Percentiles rank a stretch among this genome's conserved stretches.
Conservation (phyloP, 495 filamentous ascomycete species). For the Talaromyces wortmannii region DNA sequence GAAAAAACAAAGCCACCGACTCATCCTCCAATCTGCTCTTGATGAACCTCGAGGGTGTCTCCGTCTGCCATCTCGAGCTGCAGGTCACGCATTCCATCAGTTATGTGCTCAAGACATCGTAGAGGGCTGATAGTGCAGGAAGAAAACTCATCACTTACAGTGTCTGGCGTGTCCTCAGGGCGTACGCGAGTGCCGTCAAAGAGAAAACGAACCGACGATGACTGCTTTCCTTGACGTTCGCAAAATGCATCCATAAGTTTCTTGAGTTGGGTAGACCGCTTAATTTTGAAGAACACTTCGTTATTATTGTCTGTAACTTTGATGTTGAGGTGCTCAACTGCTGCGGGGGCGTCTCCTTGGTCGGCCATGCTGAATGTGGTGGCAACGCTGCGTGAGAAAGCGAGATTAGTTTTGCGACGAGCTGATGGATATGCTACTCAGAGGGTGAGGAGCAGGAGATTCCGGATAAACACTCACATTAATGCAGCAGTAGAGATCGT, state of each 20-base stretch:
- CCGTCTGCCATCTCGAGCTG: slow-evolving; percentile 97
- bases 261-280: slow-evolving; percentile 89
- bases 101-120: neutral
- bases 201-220: slow-evolving; percentile 82
- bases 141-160: slow-evolving; percentile 51
- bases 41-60: slow-evolving; percentile 95
- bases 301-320: slow-evolving; percentile 99
- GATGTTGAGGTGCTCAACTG: slow-evolving; percentile 90
- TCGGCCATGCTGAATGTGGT: slow-evolving; percentile 38
- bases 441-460: too few relatives aligned
- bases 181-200: slow-evolving; percentile 93
- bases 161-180: slow-evolving; percentile 82
- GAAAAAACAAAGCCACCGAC: neutral
- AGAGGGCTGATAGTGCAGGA: neutral
- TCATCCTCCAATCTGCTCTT: slow-evolving; percentile 88
- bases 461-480: neutral
- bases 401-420: too few relatives aligned
- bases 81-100: slow-evolving; percentile 6
- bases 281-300: slow-evolving; percentile 99
- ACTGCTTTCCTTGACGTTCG: slow-evolving; percentile 86
- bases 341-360: slow-evolving; percentile 44
- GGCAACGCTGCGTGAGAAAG: too few relatives aligned
- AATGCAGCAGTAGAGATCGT: neutral
- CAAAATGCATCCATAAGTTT: slow-evolving; percentile 99
- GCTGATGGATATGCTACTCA: too few relatives aligned